Conservation (phyloP, 2,329 filamentous ascomycete species). For the Phyllosticta capitalensis region DNA sequence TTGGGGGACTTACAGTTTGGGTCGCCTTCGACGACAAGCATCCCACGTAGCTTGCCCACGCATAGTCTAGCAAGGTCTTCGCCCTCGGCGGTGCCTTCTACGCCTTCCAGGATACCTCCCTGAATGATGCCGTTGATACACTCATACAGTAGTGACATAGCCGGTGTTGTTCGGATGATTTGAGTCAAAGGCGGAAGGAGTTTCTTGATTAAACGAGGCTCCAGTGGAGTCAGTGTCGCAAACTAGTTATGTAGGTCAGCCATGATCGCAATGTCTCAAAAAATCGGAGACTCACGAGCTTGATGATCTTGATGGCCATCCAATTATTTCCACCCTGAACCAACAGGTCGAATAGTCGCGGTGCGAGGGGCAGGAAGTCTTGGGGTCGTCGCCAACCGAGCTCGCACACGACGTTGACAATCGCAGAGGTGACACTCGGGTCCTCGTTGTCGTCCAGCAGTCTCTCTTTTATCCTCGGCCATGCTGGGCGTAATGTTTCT, state of each 20-base stretch:
- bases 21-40: slow-evolving; percentile 89
- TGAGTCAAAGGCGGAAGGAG: slow-evolving; percentile 82
- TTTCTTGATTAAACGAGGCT: slow-evolving; percentile 85
- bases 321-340: slow-evolving; percentile 94
- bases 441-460: slow-evolving; percentile 86
- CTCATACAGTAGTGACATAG: slow-evolving; percentile 97
- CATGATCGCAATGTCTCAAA: not conserved
- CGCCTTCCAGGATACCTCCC: slow-evolving; percentile 80
- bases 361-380: slow-evolving; percentile 87
- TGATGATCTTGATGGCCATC: slow-evolving; percentile 99
- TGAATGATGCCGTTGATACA: slow-evolving; percentile 98
- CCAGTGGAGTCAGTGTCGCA: slow-evolving; percentile 83
- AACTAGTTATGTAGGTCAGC: slow-evolving; percentile 50
- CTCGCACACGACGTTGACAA: slow-evolving; percentile 95
- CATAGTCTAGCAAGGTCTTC: slow-evolving; percentile 90
- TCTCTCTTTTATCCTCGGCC: slow-evolving; percentile 95
- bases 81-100: slow-evolving; percentile 68
- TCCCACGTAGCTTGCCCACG: slow-evolving; percentile 83
- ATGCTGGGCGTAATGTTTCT: slow-evolving; percentile 81
- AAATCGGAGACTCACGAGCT: slow-evolving; percentile 56
- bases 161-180: slow-evolving; percentile 86
- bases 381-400: slow-evolving; percentile 87
- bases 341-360: slow-evolving; percentile 81
- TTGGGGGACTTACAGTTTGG: slow-evolving; percentile 63
- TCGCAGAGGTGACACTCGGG: slow-evolving; percentile 85